Evolutionary conservation across 73 alveolate species (phyloP).

Genomic region (Breviolum minutum): DNA sequence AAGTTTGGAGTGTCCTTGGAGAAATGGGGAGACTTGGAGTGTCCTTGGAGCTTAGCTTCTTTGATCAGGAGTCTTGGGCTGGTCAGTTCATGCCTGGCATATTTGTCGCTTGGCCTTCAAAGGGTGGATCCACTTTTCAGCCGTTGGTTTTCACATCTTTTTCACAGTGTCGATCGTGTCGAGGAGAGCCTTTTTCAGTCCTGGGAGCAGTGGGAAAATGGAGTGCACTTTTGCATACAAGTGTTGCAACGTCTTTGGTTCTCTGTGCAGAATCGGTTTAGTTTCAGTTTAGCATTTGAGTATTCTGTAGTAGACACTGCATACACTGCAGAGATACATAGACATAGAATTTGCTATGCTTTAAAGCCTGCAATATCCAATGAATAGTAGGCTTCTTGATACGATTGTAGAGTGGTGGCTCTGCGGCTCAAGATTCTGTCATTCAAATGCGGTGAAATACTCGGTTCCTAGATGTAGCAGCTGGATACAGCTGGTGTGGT

Average conservation of each 20-base stretch:
- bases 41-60: not conserved
- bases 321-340: not conserved
- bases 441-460: too few species aligned
- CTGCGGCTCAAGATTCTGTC: too few species aligned
- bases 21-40: too few species aligned
- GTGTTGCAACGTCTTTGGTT: too few species aligned
- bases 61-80: conserved; percentile 5
- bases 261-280: too few species aligned
- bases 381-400: not conserved
- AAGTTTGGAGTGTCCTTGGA: too few species aligned
- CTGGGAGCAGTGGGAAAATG: not conserved
- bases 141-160: not conserved
- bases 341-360: not conserved
- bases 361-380: too few species aligned
- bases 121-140: not conserved
- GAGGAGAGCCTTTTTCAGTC: not conserved
- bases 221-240: not conserved
- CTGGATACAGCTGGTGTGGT: not conserved
- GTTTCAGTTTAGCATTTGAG: too few species aligned
- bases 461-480: too few species aligned
- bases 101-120: not conserved
- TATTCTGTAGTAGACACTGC: not conserved
- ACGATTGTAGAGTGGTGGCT: too few species aligned
- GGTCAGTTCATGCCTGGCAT: not conserved
- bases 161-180: not conserved